phyloP scores from a whole-genome alignment of 805 yeast genomes.

The Metschnikowia lochheadii region DNA sequence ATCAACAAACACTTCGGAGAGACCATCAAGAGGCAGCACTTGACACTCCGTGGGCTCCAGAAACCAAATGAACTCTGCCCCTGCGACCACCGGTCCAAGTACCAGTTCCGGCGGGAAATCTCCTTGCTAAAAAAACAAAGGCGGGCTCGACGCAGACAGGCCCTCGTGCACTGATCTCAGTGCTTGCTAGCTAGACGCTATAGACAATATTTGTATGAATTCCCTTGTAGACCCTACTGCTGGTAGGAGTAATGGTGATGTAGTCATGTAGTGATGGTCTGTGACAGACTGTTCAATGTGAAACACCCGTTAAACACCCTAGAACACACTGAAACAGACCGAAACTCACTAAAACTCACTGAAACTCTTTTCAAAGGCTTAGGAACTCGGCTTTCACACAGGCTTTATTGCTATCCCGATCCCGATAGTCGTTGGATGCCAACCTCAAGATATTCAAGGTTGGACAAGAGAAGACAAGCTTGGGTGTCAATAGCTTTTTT shows the following conservation, averaged over 20 bases:
- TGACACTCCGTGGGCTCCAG: constrained; percentile 2
- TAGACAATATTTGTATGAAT: no score
- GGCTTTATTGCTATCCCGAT: constrained; percentile 9
- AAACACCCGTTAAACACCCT: no score
- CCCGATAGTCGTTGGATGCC: constrained; percentile 13
- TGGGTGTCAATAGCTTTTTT: constrained; percentile 28
- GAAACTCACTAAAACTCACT: no score
- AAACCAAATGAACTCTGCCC: not conserved
- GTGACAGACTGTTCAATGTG: no score
- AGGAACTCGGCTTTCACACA: constrained; percentile 15
- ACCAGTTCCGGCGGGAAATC: constrained; percentile 1
- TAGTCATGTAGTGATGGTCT: no score
- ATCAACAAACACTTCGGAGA: not conserved
- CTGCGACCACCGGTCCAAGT: constrained; percentile 1
- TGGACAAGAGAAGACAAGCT: constrained; percentile 6
- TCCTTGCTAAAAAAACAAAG: constrained; percentile 3
- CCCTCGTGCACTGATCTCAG: not conserved
- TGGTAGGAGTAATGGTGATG: no score
- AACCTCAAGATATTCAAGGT: constrained; percentile 10
- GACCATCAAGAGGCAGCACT: constrained; percentile 4
- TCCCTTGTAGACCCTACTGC: no score
- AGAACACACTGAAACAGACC: no score
- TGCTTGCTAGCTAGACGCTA: not conserved
- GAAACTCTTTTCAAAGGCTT: constrained; percentile 1
- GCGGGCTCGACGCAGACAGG: not conserved